These are phyloP conservation scores for Fabrea salina DNA, from an alignment of 169 alveolate species.

Conservation along the genomic window DNA sequence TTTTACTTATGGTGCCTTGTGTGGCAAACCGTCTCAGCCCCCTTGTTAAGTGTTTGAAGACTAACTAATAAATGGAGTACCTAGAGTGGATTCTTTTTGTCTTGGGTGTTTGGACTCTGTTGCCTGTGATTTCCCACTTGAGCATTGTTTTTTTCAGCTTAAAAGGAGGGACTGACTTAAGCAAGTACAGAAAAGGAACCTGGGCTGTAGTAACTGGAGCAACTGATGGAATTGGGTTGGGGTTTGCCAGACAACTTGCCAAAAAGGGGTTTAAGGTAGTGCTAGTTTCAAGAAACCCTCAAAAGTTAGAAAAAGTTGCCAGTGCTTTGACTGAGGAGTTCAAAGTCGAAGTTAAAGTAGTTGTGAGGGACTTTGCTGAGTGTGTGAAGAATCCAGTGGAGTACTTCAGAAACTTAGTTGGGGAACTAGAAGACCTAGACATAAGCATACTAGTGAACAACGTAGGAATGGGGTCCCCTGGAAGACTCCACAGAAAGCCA, in stretches of 20 bases:
- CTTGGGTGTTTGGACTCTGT: no score
- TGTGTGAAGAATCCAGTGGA: not conserved
- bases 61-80: no score
- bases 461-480: not conserved
- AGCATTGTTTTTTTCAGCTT: no score
- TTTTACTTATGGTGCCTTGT: no score
- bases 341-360: not conserved
- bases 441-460: not conserved
- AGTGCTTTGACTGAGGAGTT: not conserved
- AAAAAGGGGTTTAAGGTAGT: constrained; percentile 42
- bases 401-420: not conserved
- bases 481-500: no score
- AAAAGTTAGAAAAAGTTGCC: constrained; percentile 24
- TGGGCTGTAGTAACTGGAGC: constrained; percentile 46
- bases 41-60: no score
- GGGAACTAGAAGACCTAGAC: not conserved
- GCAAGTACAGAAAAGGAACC: no score
- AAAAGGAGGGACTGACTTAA: no score
- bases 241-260: constrained; percentile 37
- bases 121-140: no score
- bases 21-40: no score
- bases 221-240: constrained; percentile 46
- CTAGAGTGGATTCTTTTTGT: no score
- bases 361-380: not conserved
- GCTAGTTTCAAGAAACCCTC: constrained; percentile 24